A percentile compares a stretch with the other conserved stretches of the same genome.
Conservation (phyloP, 352 stramenopile genomes). For the Globisporangium paroecandrum region DNA sequence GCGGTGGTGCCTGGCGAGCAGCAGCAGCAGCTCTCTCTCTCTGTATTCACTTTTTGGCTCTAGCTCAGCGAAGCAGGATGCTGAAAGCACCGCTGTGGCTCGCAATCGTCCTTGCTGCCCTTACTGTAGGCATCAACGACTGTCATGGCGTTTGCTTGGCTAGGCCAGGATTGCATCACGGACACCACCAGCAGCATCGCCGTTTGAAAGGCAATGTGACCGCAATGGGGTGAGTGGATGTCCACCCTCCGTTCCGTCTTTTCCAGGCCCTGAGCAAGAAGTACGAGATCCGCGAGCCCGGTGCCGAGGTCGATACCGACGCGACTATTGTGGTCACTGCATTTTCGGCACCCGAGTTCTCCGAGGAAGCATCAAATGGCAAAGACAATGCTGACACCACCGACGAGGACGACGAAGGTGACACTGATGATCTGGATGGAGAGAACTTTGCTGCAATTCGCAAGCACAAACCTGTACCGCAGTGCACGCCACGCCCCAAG, state of each 20-base stretch:
- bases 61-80: neutral
- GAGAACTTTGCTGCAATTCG: neutral
- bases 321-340: neutral
- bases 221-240: neutral
- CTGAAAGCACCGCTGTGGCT: neutral
- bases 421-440: no score
- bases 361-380: neutral
- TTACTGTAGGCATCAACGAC: neutral
- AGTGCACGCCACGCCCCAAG: constrained; percentile 1
- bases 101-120: neutral
- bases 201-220: neutral
- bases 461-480: neutral
- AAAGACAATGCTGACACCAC: neutral
- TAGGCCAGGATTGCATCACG: neutral
- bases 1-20: neutral
- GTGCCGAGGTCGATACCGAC: neutral
- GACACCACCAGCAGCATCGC: neutral
- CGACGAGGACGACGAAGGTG: neutral
- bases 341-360: neutral
- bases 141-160: neutral
- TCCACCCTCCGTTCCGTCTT: constrained; percentile 4
- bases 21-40: neutral
- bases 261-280: constrained; percentile 4
- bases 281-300: neutral
- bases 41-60: neutral